Conservation (phyloP, 1,284 basidiomycete genomes). For the Volvariella surrecta region DNA sequence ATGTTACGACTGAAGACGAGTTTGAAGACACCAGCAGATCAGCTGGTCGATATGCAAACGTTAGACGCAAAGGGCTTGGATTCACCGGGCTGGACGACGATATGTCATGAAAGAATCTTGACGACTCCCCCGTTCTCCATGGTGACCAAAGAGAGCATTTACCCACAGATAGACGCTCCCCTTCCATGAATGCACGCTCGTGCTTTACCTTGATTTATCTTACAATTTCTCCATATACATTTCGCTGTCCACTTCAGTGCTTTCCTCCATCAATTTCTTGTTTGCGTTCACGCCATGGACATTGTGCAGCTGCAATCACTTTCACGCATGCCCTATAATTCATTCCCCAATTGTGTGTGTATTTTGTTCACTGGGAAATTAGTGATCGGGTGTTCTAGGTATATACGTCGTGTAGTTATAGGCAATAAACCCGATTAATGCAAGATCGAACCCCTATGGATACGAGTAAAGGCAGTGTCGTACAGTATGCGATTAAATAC, state of each 20-base stretch:
- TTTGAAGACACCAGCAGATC: slow-evolving; percentile 45
- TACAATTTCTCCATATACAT: too few relatives aligned
- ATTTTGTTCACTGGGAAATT: too few relatives aligned
- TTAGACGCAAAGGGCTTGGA: slow-evolving; percentile 35
- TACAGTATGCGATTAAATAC: background rate
- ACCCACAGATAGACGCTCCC: too few relatives aligned
- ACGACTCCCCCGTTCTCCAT: slow-evolving; percentile 2
- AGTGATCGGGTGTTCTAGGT: slow-evolving; percentile 3
- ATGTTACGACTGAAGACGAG: slow-evolving; percentile 57
- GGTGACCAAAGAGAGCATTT: too few relatives aligned
- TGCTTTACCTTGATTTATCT: too few relatives aligned
- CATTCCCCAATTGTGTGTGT: too few relatives aligned
- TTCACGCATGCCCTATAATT: too few relatives aligned
- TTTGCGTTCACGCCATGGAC: too few relatives aligned
- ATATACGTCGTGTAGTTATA: slow-evolving; percentile 9
- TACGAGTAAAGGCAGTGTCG: background rate
- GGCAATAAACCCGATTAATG: background rate
- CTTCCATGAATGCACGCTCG: too few relatives aligned
- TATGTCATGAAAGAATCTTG: slow-evolving; percentile 18
- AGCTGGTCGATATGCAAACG: slow-evolving; percentile 57
- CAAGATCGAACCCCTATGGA: background rate
- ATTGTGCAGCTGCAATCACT: too few relatives aligned
- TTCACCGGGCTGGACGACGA: slow-evolving; percentile 37
- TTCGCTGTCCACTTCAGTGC: too few relatives aligned
- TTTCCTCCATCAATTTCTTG: too few relatives aligned